Conservation (phyloP, 805 yeast species). For the Yarrowia alimentaria region DNA sequence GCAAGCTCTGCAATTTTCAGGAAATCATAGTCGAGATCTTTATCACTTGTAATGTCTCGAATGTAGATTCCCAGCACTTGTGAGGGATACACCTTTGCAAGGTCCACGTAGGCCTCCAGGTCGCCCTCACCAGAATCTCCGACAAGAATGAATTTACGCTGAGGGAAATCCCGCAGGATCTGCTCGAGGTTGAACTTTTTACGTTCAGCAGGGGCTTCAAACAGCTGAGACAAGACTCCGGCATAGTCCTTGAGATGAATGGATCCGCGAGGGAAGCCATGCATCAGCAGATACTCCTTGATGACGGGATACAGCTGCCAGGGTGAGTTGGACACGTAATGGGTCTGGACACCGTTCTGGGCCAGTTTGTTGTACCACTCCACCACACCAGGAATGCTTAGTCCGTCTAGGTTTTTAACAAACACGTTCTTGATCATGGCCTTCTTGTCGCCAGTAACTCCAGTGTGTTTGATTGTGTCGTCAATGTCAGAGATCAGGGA, state of each 20-base stretch:
- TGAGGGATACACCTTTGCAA: constrained; percentile 60
- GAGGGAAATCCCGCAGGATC: constrained; percentile 69
- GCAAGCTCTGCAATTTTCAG: constrained; percentile 31
- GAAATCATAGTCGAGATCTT: constrained; percentile 35
- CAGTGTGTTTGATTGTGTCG: constrained; percentile 89
- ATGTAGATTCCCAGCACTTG: constrained; percentile 75
- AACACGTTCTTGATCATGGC: constrained; percentile 78
- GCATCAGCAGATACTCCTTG: constrained; percentile 52
- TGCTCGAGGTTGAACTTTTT: constrained; percentile 64
- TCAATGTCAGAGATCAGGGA: constrained; percentile 89
- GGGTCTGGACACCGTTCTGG: constrained; percentile 37
- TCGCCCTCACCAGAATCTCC: constrained; percentile 98
- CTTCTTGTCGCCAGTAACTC: constrained; percentile 84
- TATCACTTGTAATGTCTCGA: constrained; percentile 56
- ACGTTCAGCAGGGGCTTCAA: constrained; percentile 84
- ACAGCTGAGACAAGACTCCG: constrained; percentile 75
- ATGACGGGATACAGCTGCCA: constrained; percentile 76
- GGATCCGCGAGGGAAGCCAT: constrained; percentile 72
- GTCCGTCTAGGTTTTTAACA: constrained; percentile 59
- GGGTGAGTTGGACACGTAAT: constrained; percentile 94
- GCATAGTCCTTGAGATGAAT: constrained; percentile 82
- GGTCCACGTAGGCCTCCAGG: constrained; percentile 79
- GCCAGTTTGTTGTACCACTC: constrained; percentile 55
- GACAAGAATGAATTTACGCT: constrained; percentile 72
- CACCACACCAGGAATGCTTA: constrained; percentile 72